These are phyloP conservation scores for Colletotrichum orchidophilum DNA, from an alignment of 2,329 filamentous ascomycete genomes.

Conservation along the genomic window DNA sequence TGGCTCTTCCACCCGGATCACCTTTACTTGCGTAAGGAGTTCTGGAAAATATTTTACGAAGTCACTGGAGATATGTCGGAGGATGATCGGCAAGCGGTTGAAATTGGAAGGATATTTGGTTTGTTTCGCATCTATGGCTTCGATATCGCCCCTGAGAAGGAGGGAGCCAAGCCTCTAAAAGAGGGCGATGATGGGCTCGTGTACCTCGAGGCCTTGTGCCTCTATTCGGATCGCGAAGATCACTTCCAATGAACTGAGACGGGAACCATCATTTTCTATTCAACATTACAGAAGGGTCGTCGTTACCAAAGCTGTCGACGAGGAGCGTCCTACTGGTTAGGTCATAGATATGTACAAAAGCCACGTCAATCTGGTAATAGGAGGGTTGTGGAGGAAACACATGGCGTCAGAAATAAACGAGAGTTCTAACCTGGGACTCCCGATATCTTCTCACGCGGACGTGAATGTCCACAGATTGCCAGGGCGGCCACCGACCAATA, in stretches of 20 bases:
- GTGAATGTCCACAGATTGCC: too few species aligned
- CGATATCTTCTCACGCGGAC: too few species aligned
- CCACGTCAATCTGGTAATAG: too few species aligned
- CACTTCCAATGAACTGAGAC: not conserved
- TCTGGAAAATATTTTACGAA: not conserved
- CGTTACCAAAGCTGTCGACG: too few species aligned
- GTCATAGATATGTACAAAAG: too few species aligned
- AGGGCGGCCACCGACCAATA: too few species aligned
- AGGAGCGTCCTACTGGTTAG: too few species aligned
- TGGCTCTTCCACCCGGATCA: slow-evolving; percentile 10
- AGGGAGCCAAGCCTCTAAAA: not conserved
- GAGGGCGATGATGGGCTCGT: not conserved
- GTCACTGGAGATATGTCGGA: not conserved
- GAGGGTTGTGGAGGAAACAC: too few species aligned
- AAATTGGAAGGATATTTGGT: not conserved
- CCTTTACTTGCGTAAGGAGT: not conserved
- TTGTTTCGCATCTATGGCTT: not conserved
- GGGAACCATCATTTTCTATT: too few species aligned
- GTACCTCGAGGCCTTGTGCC: not conserved
- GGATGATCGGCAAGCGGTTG: not conserved
- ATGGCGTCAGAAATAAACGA: too few species aligned
- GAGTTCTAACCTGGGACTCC: too few species aligned
- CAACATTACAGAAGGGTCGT: too few species aligned
- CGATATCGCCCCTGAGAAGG: not conserved
- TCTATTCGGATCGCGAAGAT: not conserved